phyloP scores from a whole-genome alignment of 768 basidiomycete species.

The Podaxis sp. region DNA sequence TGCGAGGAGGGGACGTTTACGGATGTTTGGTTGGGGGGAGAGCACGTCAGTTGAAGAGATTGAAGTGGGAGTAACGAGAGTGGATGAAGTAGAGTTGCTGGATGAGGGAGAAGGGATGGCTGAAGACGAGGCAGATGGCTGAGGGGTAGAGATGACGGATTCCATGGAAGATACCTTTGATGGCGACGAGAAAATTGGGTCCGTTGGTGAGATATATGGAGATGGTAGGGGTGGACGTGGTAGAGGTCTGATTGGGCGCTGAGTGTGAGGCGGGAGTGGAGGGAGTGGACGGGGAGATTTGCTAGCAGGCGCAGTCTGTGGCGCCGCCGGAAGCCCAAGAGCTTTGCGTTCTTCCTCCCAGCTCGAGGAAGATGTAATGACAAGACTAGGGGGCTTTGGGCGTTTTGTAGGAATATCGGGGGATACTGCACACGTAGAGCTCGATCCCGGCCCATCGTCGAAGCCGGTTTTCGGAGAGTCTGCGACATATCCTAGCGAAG shows the following conservation, averaged over 20 bases:
- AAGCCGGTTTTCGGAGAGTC: background rate
- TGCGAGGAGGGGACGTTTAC: background rate
- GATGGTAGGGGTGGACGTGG: slow-evolving; percentile 1
- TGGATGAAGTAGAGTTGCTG: background rate
- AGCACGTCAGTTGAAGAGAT: background rate
- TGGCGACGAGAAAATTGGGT: background rate
- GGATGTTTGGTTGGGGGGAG: background rate
- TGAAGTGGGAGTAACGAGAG: background rate
- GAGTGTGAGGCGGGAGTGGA: background rate
- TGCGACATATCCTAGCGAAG: background rate
- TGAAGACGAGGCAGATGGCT: background rate
- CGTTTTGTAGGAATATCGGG: background rate
- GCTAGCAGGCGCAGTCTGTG: background rate
- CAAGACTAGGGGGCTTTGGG: background rate
- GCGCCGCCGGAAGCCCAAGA: background rate
- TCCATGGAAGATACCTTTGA: background rate
- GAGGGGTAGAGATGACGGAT: background rate
- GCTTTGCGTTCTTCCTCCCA: background rate
- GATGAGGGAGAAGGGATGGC: background rate
- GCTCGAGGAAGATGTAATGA: background rate
- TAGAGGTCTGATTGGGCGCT: slow-evolving; percentile 6
- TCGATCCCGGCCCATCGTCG: background rate
- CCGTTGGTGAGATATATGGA: background rate
- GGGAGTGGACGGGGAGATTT: background rate
- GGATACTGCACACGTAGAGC: background rate